Base-by-base conservation (phyloP, 2,329 filamentous ascomycete genomes). In the Fusarium sp. region DNA sequence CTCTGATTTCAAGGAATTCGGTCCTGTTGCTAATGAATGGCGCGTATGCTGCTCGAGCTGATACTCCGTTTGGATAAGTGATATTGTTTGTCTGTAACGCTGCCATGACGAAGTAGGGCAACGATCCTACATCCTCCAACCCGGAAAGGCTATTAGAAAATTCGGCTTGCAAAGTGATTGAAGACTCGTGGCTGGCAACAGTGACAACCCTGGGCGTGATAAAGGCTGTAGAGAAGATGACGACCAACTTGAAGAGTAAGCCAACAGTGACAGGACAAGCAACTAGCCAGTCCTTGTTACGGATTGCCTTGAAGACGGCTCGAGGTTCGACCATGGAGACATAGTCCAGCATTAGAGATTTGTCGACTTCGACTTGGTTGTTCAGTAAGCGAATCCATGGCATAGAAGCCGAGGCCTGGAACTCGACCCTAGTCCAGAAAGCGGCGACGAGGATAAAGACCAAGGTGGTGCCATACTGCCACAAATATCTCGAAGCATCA, bases 291-390 rank as follows among this genome's bases (percentile, higher is more conserved):
- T 83, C 82, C 41, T 72, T 68, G 39, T 81, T 81, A 23, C 68
- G 73, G 1, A 75, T 16, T 3, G 80, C 79, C 54, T 66, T 72
- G 5, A 75, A 16, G 2, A 81, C 55, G 3, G 75, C 77, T 47
- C 65, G 46, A 1, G 77, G 76, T 30, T 77, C 75, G 11, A 73
- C 65, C 62, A 77, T 74, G 36, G 79, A 77, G 13, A 76, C 59
- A 16, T 80, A 80, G 65, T 83, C 82, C 18, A 83, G 69, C 41
- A 83, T 66, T 37, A 83, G 64, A 15, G 78, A 80, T 56, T 73
- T 72, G 46, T 79, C 74, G 12, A 75, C 74, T 28, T 73, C 66
- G 7, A 70, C 66, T 10, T 79, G 71, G 2, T 69, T 76, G 16
- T 75, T 74, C 7, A 76, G 68, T 66, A 83, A 70, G 2, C 77